phyloP scores from a whole-genome alignment of 805 yeast species.

The Schizosaccharomyces osmophilus region DNA sequence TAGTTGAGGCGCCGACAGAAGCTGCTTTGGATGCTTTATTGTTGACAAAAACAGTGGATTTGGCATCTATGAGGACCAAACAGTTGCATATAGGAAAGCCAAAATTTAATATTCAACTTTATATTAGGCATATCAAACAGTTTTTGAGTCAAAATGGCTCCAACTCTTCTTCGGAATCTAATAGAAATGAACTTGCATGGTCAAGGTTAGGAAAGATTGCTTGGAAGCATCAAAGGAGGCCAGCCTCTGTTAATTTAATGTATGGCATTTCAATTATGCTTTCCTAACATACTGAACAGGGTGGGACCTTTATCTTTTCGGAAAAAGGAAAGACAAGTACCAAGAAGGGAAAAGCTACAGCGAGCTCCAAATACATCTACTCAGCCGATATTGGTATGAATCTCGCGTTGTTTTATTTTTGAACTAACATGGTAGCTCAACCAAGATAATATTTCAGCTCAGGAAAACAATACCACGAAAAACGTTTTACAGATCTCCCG shows the following conservation, averaged over 20 bases:
- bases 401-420: no score
- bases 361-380: neutral
- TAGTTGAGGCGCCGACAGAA: neutral
- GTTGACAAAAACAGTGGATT: slow-evolving; percentile 1
- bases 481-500: slow-evolving; percentile 19
- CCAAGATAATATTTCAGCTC: neutral
- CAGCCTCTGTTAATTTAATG: neutral
- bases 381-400: neutral
- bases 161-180: neutral
- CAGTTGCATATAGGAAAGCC: neutral
- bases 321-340: neutral
- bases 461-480: neutral
- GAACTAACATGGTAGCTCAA: neutral
- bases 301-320: neutral
- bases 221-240: neutral
- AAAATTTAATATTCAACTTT: neutral
- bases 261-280: neutral
- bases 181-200: neutral
- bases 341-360: neutral
- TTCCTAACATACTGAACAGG: neutral
- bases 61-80: neutral
- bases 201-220: neutral
- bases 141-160: neutral
- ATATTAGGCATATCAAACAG: neutral
- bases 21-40: neutral